Evolutionary conservation across 257 asterid genomes (phyloP).

Genomic region (Przewalskia tangutica): DNA sequence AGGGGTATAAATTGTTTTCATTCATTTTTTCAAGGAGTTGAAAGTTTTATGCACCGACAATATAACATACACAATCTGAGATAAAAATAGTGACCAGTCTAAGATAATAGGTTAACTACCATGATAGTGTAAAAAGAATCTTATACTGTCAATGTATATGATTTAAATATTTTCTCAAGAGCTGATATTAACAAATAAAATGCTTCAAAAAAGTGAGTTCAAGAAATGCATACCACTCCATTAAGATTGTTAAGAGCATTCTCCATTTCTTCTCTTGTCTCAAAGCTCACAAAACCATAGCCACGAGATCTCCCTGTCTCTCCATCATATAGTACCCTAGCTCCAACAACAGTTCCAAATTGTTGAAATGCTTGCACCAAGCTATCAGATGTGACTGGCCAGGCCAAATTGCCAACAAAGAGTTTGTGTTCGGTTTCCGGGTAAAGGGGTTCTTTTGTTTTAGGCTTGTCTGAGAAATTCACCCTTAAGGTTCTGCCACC

Average conservation of each 20-base stretch:
- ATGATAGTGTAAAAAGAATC: neutral
- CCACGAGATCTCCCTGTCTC: slow-evolving; percentile 87
- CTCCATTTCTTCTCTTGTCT: slow-evolving; percentile 55
- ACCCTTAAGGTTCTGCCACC: slow-evolving; percentile 94
- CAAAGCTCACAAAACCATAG: slow-evolving; percentile 73
- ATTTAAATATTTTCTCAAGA: neutral
- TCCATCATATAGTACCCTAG: slow-evolving; percentile 70
- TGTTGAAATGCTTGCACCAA: slow-evolving; percentile 55
- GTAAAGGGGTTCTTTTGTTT: slow-evolving; percentile 69
- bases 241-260: slow-evolving; percentile 63
- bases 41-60: neutral
- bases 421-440: slow-evolving; percentile 86
- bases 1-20: neutral
- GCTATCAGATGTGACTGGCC: slow-evolving; percentile 64
- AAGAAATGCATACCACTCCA: slow-evolving; percentile 52
- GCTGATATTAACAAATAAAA: neutral
- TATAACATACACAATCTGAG: neutral
- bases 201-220: neutral
- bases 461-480: slow-evolving; percentile 80
- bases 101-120: neutral
- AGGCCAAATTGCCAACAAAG: slow-evolving; percentile 72
- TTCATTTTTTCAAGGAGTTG: neutral
- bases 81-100: neutral
- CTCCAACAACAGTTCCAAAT: slow-evolving; percentile 62
- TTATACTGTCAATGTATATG: neutral